These are phyloP conservation scores for Oropetium thomaeum DNA, from an alignment of 176 grass and related monocot species.

Conservation along the genomic window DNA sequence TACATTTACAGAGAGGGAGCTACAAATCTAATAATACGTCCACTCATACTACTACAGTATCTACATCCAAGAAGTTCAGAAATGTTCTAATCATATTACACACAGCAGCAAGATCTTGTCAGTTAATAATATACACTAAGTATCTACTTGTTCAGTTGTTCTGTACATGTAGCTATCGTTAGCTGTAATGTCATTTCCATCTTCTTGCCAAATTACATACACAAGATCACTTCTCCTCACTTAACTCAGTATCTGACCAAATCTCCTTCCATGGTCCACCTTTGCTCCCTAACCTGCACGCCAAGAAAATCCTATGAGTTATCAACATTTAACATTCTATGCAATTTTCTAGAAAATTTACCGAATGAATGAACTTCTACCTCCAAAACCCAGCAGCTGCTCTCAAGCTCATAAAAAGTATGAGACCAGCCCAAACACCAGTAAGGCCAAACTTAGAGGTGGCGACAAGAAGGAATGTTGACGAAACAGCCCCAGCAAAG, in stretches of 20 bases:
- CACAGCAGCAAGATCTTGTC: not conserved
- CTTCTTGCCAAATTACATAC: not conserved
- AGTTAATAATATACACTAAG: not conserved
- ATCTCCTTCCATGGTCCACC: conserved; percentile 49
- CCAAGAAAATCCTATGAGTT: not conserved
- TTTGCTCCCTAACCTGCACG: conserved; percentile 53
- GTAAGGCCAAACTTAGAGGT: no score
- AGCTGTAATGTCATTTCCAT: not conserved
- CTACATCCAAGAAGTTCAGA: not conserved
- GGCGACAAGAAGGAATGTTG: no score
- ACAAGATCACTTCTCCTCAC: not conserved
- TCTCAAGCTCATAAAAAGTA: no score
- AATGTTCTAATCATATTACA: not conserved
- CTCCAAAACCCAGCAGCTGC: no score
- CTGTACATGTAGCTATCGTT: not conserved
- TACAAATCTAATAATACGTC: not conserved
- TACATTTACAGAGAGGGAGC: no score
- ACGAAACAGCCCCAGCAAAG: no score
- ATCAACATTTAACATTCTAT: not conserved
- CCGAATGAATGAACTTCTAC: no score
- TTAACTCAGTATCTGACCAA: conserved; percentile 39
- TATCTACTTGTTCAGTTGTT: not conserved
- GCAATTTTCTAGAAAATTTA: not conserved
- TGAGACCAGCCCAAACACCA: no score
- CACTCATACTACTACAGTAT: not conserved